Evolutionary conservation across 352 stramenopile species (phyloP).

Genomic region (Phytophthora uliginosa): DNA sequence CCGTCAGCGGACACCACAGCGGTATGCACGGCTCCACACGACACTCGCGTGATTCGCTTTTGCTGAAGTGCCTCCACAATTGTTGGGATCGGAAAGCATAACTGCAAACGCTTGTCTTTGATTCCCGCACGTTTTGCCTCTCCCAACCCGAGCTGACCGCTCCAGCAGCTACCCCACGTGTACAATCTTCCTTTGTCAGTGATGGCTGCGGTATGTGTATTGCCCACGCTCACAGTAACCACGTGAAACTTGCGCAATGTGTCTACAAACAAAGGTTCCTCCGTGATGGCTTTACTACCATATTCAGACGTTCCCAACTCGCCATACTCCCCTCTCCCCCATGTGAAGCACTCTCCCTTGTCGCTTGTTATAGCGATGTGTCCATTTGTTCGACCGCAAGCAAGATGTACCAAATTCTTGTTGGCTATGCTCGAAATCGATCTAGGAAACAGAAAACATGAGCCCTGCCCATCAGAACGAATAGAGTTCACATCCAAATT

Average conservation of each 20-base stretch:
- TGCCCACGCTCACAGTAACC: conserved; percentile 61
- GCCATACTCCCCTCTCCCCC: conserved; percentile 69
- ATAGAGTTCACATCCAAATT: background rate
- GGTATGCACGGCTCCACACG: conserved; percentile 91
- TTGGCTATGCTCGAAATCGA: conserved; percentile 42
- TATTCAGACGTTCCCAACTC: conserved; percentile 53
- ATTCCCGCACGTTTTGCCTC: conserved; percentile 66
- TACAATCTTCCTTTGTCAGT: conserved; percentile 64
- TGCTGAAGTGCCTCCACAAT: conserved; percentile 56
- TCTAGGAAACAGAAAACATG: conserved; percentile 62
- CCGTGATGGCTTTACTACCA: conserved; percentile 17
- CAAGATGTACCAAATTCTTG: conserved; percentile 40
- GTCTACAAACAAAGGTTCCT: conserved; percentile 15
- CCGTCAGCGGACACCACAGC: conserved; percentile 65
- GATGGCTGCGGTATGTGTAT: conserved; percentile 67
- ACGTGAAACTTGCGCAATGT: conserved; percentile 24
- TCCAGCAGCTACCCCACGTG: conserved; percentile 77
- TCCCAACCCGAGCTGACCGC: conserved; percentile 74
- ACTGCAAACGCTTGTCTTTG: conserved; percentile 51
- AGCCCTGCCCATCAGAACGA: background rate
- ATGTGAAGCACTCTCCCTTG: conserved; percentile 61
- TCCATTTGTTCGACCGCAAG: conserved; percentile 54
- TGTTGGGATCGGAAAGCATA: conserved; percentile 77
- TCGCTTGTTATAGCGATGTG: conserved; percentile 55
- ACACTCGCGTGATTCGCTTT: conserved; percentile 74